phyloP scores from a whole-genome alignment of 106 monocot species.

The Triglochin maritima region DNA sequence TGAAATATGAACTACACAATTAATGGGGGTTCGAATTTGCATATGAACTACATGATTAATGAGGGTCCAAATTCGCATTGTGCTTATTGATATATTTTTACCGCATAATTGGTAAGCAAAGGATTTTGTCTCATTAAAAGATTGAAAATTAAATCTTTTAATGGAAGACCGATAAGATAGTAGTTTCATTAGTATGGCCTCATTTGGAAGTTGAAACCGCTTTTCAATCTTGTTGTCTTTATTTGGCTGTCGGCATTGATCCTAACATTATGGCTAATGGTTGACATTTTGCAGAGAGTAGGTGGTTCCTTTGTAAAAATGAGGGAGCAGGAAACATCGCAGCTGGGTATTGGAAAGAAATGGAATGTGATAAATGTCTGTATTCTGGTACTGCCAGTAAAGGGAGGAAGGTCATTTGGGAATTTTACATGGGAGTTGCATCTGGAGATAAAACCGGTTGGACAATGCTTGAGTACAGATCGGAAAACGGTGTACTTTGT shows the following conservation, averaged over 20 bases:
- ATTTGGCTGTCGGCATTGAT: background rate
- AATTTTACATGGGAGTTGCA: conserved; percentile 22
- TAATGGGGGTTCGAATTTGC: background rate
- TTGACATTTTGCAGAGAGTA: conserved; percentile 21
- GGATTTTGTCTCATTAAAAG: background rate
- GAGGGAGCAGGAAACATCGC: conserved; percentile 5
- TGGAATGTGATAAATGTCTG: conserved; percentile 7
- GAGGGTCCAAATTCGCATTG: background rate
- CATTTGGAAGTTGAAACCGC: background rate
- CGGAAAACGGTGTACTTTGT: conserved; percentile 5
- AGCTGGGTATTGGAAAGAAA: conserved; percentile 35
- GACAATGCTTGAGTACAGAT: conserved; percentile 36
- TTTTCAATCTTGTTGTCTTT: background rate
- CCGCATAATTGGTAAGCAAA: background rate
- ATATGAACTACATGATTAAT: background rate
- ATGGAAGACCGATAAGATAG: background rate
- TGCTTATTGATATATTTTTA: background rate
- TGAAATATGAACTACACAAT: background rate
- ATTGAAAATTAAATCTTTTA: background rate
- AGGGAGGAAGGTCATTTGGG: conserved; percentile 26
- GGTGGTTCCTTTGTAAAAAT: conserved; percentile 32
- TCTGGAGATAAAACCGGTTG: conserved; percentile 27
- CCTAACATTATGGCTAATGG: background rate
- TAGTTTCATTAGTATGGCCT: background rate
- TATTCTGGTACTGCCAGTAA: background rate